phyloP scores from a whole-genome alignment of 1,284 basidiomycete genomes.

The Ceratobasidium papillatum region DNA sequence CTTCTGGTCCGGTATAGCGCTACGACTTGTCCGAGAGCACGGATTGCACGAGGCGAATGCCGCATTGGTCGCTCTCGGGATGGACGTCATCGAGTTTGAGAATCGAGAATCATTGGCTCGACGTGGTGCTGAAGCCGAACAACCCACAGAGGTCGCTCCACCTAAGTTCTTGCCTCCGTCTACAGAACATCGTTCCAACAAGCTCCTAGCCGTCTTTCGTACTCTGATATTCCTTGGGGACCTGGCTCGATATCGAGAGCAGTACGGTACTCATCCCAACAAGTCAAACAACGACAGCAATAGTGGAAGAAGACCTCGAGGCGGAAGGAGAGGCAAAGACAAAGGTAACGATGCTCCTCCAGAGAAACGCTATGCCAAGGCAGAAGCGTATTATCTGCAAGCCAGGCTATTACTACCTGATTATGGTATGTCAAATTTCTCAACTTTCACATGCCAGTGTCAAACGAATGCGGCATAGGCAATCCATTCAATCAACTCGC shows the following conservation, averaged over 20 bases:
- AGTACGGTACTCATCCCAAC: slow-evolving; percentile 72
- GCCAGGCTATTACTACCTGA: slow-evolving; percentile 83
- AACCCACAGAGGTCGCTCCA: background rate
- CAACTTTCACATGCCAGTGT: background rate
- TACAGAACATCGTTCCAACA: slow-evolving; percentile 65
- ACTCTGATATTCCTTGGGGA: slow-evolving; percentile 92
- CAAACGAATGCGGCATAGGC: slow-evolving; percentile 55
- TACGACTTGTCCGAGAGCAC: slow-evolving; percentile 75
- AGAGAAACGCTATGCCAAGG: slow-evolving; percentile 73
- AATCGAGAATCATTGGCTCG: slow-evolving; percentile 40
- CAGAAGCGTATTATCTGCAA: slow-evolving; percentile 83
- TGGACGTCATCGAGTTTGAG: slow-evolving; percentile 50
- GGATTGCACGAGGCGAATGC: slow-evolving; percentile 66
- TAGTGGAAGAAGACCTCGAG: slow-evolving; percentile 25
- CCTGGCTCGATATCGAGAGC: slow-evolving; percentile 91
- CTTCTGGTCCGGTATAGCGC: slow-evolving; percentile 83
- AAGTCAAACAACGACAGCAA: slow-evolving; percentile 14
- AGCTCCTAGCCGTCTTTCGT: slow-evolving; percentile 81
- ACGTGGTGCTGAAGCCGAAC: slow-evolving; percentile 33
- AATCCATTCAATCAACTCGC: slow-evolving; percentile 96
- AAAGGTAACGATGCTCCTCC: slow-evolving; percentile 54
- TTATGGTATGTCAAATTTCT: slow-evolving; percentile 53
- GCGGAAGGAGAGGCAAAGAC: slow-evolving; percentile 32
- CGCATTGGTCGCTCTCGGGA: slow-evolving; percentile 65
- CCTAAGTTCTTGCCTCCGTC: slow-evolving; percentile 53